These are phyloP conservation scores for Vigna unguiculata DNA, from an alignment of 306 rosid species.

Conservation along the genomic window DNA sequence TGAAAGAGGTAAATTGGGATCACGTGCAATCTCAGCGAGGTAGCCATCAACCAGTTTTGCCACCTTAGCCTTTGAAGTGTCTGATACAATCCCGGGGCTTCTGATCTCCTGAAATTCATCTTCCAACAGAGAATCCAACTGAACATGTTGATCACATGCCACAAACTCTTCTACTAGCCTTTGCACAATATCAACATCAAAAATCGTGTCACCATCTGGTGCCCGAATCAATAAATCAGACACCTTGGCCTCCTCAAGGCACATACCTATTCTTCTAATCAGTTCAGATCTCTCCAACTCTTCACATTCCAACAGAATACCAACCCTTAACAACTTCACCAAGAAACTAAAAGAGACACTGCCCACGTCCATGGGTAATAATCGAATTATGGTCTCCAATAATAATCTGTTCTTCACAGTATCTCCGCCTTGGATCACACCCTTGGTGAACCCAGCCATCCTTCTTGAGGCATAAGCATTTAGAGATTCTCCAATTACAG, in stretches of 20 bases:
- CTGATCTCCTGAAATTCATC: conserved; percentile 71
- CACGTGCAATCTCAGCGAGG: conserved; percentile 77
- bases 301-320: conserved; percentile 66
- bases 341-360: conserved; percentile 70
- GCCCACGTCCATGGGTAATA: conserved; percentile 66
- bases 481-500: conserved; percentile 82
- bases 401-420: conserved; percentile 57
- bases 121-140: conserved; percentile 56
- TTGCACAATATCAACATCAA: conserved; percentile 74
- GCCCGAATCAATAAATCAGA: conserved; percentile 68
- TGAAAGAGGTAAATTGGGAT: conserved; percentile 65
- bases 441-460: conserved; percentile 74
- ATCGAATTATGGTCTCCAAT: conserved; percentile 67
- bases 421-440: conserved; percentile 73
- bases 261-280: conserved; percentile 71
- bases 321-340: conserved; percentile 69
- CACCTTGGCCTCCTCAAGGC: conserved; percentile 82
- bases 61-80: conserved; percentile 69
- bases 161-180: conserved; percentile 79
- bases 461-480: conserved; percentile 74
- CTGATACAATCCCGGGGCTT: conserved; percentile 65
- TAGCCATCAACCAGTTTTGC: conserved; percentile 91
- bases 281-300: conserved; percentile 62
- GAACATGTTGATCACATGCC: conserved; percentile 51
- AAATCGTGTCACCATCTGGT: conserved; percentile 56